Evolutionary conservation across 805 yeast species (phyloP).

Genomic region (Jamesozyma lodderae): DNA sequence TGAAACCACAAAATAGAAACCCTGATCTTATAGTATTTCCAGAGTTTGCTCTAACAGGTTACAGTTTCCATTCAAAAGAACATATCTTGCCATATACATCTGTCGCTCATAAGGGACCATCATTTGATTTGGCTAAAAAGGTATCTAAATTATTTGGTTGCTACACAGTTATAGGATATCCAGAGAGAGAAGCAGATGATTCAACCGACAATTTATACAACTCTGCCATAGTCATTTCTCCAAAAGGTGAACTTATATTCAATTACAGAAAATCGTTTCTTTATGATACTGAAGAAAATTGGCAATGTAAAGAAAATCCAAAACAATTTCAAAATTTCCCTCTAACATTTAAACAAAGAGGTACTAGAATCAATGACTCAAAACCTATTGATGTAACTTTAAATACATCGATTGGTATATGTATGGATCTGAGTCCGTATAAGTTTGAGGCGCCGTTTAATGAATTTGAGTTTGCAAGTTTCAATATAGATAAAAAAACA

Average conservation of each 20-base stretch:
- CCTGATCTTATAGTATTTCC: constrained; percentile 74
- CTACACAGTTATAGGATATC: constrained; percentile 74
- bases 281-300: constrained; percentile 67
- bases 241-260: constrained; percentile 47
- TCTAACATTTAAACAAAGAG: constrained; percentile 25
- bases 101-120: constrained; percentile 34
- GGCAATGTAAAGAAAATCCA: constrained; percentile 73
- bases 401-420: constrained; percentile 64
- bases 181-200: constrained; percentile 38
- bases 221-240: constrained; percentile 57
- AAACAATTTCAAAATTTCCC: constrained; percentile 46
- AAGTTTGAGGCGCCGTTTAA: constrained; percentile 73
- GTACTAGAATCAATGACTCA: background rate
- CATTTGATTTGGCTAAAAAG: constrained; percentile 47
- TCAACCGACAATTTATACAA: constrained; percentile 41
- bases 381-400: constrained; percentile 20
- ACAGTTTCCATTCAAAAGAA: constrained; percentile 45
- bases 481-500: constrained; percentile 39
- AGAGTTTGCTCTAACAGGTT: constrained; percentile 79
- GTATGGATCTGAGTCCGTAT: constrained; percentile 91
- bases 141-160: constrained; percentile 45
- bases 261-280: constrained; percentile 71
- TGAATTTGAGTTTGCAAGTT: constrained; percentile 58
- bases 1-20: constrained; percentile 6
- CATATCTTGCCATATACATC: constrained; percentile 53